Conservation (phyloP, 148 eudicot genomes). For the Chenopodium quinoa region DNA sequence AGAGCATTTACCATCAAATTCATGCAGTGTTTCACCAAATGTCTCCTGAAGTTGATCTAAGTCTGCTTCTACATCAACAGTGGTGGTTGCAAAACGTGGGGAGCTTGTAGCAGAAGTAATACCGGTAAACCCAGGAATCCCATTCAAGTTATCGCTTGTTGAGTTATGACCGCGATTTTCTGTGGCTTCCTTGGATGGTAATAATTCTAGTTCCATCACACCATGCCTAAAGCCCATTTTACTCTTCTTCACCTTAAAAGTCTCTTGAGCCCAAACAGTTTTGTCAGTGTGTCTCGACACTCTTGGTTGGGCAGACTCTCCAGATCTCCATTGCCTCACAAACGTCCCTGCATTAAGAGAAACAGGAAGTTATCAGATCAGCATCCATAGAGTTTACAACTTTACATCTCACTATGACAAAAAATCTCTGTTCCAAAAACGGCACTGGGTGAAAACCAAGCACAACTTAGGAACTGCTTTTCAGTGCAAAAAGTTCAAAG, state of each 20-base stretch:
- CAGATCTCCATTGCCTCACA: slow-evolving; percentile 1
- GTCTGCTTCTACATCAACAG: slow-evolving; percentile 13
- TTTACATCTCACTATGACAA: background rate
- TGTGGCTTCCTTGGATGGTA: slow-evolving; percentile 12
- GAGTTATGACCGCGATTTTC: slow-evolving; percentile 13
- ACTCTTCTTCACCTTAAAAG: slow-evolving; percentile 2
- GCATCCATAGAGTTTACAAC: background rate
- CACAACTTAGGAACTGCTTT: background rate
- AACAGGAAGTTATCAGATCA: slow-evolving; percentile 8
- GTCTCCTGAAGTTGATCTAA: slow-evolving; percentile 9
- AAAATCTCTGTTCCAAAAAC: background rate
- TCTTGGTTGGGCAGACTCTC: slow-evolving; percentile 13
- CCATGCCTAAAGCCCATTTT: slow-evolving; percentile 15
- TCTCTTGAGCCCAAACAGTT: slow-evolving; percentile 14
- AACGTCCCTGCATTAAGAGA: slow-evolving; percentile 20
- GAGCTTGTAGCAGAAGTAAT: slow-evolving; percentile 7
- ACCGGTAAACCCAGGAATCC: background rate
- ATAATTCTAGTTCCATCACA: slow-evolving; percentile 21
- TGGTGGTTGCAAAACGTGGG: slow-evolving; percentile 4
- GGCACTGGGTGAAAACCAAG: background rate
- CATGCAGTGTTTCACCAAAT: slow-evolving; percentile 15
- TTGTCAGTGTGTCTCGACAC: background rate
- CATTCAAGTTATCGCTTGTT: slow-evolving; percentile 20
- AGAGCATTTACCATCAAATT: slow-evolving; percentile 6
- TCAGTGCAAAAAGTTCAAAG: background rate